phyloP scores from a whole-genome alignment of 441 rosid species.

The Sinapis alba region DNA sequence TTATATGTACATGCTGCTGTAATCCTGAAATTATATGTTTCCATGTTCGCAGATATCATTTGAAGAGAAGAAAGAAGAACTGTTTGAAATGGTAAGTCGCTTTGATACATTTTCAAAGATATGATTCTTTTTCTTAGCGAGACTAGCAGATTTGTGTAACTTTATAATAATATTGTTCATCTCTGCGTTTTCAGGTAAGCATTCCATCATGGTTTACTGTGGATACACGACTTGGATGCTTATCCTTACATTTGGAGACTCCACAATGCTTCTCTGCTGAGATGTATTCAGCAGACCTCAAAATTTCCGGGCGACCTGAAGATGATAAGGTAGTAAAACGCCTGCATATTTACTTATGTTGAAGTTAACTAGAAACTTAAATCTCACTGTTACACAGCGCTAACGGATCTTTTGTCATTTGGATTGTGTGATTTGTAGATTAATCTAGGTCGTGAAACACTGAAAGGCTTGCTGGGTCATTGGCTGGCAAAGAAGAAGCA shows the following conservation, averaged over 20 bases:
- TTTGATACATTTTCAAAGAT: slow-evolving; percentile 10
- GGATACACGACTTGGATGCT: slow-evolving; percentile 95
- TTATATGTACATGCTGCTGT: background rate
- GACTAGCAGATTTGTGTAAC: slow-evolving; percentile 20
- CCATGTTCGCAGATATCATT: slow-evolving; percentile 68
- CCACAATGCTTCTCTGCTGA: slow-evolving; percentile 99
- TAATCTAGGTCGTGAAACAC: slow-evolving; percentile 95
- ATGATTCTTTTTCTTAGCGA: background rate
- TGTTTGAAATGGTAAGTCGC: slow-evolving; percentile 85
- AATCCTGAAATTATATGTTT: slow-evolving; percentile 11
- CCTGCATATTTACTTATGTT: slow-evolving; percentile 10
- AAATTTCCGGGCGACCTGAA: slow-evolving; percentile 90
- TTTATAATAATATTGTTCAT: background rate
- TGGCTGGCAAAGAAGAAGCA: slow-evolving; percentile 84
- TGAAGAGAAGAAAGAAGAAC: slow-evolving; percentile 88
- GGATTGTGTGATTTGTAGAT: slow-evolving; percentile 59
- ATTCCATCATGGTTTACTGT: slow-evolving; percentile 98
- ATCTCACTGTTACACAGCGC: background rate
- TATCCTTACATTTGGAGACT: slow-evolving; percentile 96
- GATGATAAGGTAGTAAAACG: slow-evolving; percentile 82
- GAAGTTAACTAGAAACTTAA: background rate
- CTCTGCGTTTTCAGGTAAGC: slow-evolving; percentile 66
- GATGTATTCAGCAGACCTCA: slow-evolving; percentile 97
- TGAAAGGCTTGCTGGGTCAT: slow-evolving; percentile 89
- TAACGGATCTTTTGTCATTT: slow-evolving; percentile 8